Conservation (phyloP, 139 green algal genomes). For the Haematococcus lacustris region DNA sequence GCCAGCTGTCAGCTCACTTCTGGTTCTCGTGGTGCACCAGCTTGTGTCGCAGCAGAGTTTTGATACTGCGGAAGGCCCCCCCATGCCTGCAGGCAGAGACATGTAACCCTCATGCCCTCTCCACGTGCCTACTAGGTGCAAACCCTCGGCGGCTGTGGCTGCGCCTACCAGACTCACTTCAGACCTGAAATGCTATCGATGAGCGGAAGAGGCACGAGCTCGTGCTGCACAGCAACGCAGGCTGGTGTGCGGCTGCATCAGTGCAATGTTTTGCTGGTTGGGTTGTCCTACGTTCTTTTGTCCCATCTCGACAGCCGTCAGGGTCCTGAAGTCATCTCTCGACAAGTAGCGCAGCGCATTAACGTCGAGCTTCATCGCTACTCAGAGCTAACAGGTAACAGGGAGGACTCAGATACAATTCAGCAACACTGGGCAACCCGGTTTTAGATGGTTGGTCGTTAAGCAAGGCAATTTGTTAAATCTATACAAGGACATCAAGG, state of each 20-base stretch:
- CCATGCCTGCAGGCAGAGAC: slow-evolving; percentile 78
- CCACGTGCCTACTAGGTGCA: too few relatives aligned
- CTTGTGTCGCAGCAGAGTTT: slow-evolving; percentile 86
- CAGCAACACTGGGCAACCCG: background rate
- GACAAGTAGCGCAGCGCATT: slow-evolving; percentile 91
- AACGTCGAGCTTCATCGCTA: slow-evolving; percentile 93
- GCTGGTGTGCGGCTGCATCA: background rate
- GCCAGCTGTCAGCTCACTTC: too few relatives aligned
- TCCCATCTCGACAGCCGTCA: slow-evolving; percentile 95
- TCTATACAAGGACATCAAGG: background rate
- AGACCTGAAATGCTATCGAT: slow-evolving; percentile 88
- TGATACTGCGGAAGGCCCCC: slow-evolving; percentile 73
- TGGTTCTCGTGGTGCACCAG: slow-evolving; percentile 92
- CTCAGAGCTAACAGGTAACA: background rate
- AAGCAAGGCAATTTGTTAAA: background rate
- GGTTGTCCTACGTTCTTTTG: slow-evolving; percentile 92
- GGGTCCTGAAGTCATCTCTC: slow-evolving; percentile 89
- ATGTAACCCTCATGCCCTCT: too few relatives aligned
- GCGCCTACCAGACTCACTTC: too few relatives aligned
- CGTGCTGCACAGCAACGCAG: slow-evolving; percentile 63
- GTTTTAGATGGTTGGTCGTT: background rate
- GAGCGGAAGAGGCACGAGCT: slow-evolving; percentile 87
- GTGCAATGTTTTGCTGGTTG: background rate
- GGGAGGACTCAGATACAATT: background rate
- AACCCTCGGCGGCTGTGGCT: too few relatives aligned